Evolutionary conservation across 768 basidiomycete species (phyloP), one percentile per base, ranked within the genome.

Genomic region (Collybia mongolica): DNA sequence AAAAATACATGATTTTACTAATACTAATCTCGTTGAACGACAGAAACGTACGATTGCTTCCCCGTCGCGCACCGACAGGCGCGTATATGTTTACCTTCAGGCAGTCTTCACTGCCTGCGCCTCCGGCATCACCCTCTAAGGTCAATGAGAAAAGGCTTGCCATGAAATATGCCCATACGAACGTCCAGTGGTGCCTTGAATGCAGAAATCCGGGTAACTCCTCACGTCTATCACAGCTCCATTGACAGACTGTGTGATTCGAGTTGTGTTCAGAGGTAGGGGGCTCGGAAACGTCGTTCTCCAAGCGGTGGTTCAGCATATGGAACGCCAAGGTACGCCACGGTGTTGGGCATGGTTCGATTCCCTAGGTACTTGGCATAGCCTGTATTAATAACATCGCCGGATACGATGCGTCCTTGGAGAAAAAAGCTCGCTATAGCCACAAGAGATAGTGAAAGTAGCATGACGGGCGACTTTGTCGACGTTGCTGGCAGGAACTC

Each of bases 61-160:
- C 69, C 20, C 63, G 56, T 28, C 72, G 76, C 2, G 76, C 73
- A 6, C 73, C 72, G 5, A 69, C 65, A 2, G 84, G 84, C 8
- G 80, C 65, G 49, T 85, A 86, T 11, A 87, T 72, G 59, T 86
- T 83, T n/a, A 85, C 67, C 42, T 85, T 84, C 28, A 86, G 63
- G 54, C 83, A 86, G 54, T 86, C 83, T 64, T 86, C 84, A 38
- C 76, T 79, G 9, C 85, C 84, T 11, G 81, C 81, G 23, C 84
- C 83, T 42, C 84, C 83, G 19, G 77, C 72, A 57, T 82, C 82
- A 7, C 77, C 79, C 17, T 40, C 79, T 83, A 53, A 12, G 37
- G 20, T 35, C 14, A 32, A 12, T 32, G 6, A 32, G 32, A 12
- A 32, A 32, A 14, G 9, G 14, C 9, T 32, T 32, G 9, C 11